A percentile compares a stretch with the other conserved stretches of the same genome.
Evolutionary conservation across 148 eudicot species (phyloP).

Genomic region (Chenopodium album): DNA sequence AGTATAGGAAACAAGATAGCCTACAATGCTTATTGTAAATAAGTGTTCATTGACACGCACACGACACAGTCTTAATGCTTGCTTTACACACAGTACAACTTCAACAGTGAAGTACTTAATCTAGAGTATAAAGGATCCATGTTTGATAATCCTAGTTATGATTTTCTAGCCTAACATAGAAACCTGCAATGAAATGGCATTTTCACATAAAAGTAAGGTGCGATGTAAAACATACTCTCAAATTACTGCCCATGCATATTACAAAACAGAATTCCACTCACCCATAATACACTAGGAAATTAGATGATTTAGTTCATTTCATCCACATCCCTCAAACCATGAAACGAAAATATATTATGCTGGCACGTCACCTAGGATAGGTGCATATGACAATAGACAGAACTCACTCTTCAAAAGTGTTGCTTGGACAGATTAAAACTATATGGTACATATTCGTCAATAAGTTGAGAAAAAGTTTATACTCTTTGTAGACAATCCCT

Average conservation of each 20-base stretch:
- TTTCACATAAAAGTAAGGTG: not conserved
- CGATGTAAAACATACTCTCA: not conserved
- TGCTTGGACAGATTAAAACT: not conserved
- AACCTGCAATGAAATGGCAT: slow-evolving; percentile 3
- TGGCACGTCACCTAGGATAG: not conserved
- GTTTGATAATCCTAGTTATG: not conserved
- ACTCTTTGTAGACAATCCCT: not conserved
- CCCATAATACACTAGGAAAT: slow-evolving; percentile 3
- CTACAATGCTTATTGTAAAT: not conserved
- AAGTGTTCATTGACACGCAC: not conserved
- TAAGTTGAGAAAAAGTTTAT: not conserved
- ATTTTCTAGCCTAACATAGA: not conserved
- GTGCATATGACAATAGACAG: not conserved
- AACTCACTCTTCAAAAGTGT: not conserved
- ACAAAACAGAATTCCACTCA: not conserved
- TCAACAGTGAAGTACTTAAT: not conserved
- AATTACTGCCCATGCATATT: not conserved
- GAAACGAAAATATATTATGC: not conserved
- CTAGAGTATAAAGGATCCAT: not conserved
- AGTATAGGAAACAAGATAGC: slow-evolving; percentile 25
- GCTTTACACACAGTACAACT: slow-evolving; percentile 1
- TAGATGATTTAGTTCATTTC: slow-evolving; percentile 6
- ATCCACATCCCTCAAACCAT: slow-evolving; percentile 1
- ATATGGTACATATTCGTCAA: not conserved
- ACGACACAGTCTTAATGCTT: not conserved